These are phyloP conservation scores for Hypomyces perniciosus DNA, from an alignment of 2,329 filamentous ascomycete species.

Conservation along the genomic window DNA sequence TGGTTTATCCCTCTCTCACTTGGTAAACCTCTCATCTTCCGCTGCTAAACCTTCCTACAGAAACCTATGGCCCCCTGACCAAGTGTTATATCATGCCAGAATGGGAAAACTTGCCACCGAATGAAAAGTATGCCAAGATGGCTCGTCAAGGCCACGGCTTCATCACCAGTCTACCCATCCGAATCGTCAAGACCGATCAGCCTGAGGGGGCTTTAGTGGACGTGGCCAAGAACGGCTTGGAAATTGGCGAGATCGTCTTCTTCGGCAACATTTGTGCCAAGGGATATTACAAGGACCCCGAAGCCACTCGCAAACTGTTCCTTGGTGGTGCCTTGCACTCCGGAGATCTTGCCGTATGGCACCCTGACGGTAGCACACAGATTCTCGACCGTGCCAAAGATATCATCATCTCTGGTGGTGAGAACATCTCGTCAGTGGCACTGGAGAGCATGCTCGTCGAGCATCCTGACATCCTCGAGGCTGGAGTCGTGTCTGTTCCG, in stretches of 20 bases:
- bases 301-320: slow-evolving; percentile 81
- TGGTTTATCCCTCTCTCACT: background rate
- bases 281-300: slow-evolving; percentile 86
- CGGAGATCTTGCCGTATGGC: slow-evolving; percentile 89
- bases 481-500: slow-evolving; percentile 78
- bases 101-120: slow-evolving; percentile 68
- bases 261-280: slow-evolving; percentile 85
- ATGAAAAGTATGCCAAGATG: slow-evolving; percentile 84
- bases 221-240: slow-evolving; percentile 42
- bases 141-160: slow-evolving; percentile 91
- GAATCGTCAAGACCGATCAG: slow-evolving; percentile 75
- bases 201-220: slow-evolving; percentile 50
- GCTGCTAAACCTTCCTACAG: slow-evolving; percentile 23
- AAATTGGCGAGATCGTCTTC: slow-evolving; percentile 65
- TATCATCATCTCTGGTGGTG: slow-evolving; percentile 95
- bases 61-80: slow-evolving; percentile 94
- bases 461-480: slow-evolving; percentile 86
- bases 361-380: slow-evolving; percentile 83
- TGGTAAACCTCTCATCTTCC: background rate
- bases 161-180: slow-evolving; percentile 71
- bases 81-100: slow-evolving; percentile 83
- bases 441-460: slow-evolving; percentile 84
- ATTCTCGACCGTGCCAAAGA: slow-evolving; percentile 94
- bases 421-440: slow-evolving; percentile 93
- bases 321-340: slow-evolving; percentile 81